A percentile compares a stretch with the other conserved stretches of the same genome.
Evolutionary conservation across 2,329 filamentous ascomycete species (phyloP).

Genomic region (Fusarium sp.): DNA sequence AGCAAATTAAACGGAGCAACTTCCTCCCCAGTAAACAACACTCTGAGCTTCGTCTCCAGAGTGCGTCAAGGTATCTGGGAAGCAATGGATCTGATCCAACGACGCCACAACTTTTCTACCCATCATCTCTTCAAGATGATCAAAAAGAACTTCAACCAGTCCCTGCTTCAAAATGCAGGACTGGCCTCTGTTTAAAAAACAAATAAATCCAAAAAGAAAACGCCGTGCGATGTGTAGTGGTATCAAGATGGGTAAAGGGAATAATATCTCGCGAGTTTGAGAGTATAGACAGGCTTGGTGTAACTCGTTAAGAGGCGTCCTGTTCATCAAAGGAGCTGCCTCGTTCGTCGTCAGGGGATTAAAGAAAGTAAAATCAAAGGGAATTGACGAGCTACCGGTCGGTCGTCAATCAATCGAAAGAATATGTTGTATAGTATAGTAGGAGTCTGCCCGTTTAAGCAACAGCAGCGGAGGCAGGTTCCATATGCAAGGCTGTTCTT

Average conservation of each 20-base stretch:
- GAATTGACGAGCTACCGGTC: constrained; percentile 19
- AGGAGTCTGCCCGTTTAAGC: constrained; percentile 30
- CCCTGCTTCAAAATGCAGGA: constrained; percentile 4
- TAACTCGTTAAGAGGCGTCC: constrained; percentile 44
- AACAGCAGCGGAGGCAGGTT: constrained; percentile 49
- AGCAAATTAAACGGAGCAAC: constrained; percentile 25
- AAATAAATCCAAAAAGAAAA: constrained; percentile 37
- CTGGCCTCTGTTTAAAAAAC: constrained; percentile 21
- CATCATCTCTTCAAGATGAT: constrained; percentile 19
- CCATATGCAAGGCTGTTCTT: constrained; percentile 52
- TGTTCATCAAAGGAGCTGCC: constrained; percentile 46
- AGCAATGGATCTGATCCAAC: constrained; percentile 16
- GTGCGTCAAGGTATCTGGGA: constrained; percentile 12
- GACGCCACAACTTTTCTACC: constrained; percentile 32
- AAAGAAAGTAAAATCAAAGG: constrained; percentile 36
- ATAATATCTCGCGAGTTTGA: constrained; percentile 39
- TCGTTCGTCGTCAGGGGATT: constrained; percentile 47
- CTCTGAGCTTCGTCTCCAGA: constrained; percentile 28
- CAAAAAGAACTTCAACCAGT: constrained; percentile 19
- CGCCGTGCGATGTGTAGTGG: constrained; percentile 50
- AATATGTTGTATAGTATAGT: constrained; percentile 10
- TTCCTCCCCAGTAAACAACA: constrained; percentile 17
- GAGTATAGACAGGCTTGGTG: constrained; percentile 37
- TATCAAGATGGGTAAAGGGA: constrained; percentile 47
- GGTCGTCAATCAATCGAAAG: constrained; percentile 29